phyloP scores from a whole-genome alignment of 768 basidiomycete genomes.

The Suillus clintonianus region DNA sequence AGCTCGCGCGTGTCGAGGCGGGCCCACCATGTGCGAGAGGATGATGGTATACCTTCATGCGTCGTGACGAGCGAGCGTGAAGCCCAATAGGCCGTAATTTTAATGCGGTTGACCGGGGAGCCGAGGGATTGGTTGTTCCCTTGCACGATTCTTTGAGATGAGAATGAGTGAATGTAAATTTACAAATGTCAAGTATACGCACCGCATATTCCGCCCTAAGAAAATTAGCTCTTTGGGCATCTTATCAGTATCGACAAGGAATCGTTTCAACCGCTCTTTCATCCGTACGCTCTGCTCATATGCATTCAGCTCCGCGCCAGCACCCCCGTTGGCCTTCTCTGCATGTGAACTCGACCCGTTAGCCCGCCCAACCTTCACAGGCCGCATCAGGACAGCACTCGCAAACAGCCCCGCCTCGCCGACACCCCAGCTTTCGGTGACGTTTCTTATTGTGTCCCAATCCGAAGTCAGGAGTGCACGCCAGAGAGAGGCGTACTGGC shows the following conservation, averaged over 20 bases:
- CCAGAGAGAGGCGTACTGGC: slow-evolving; percentile 82
- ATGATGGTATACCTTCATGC: slow-evolving; percentile 39
- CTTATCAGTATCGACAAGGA: slow-evolving; percentile 72
- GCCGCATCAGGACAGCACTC: slow-evolving; percentile 70
- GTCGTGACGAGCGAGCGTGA: slow-evolving; percentile 61
- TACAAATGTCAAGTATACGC: slow-evolving; percentile 6
- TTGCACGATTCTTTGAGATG: slow-evolving; percentile 22
- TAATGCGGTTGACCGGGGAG: slow-evolving; percentile 88
- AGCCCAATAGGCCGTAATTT: slow-evolving; percentile 85
- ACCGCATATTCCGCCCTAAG: slow-evolving; percentile 77
- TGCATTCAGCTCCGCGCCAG: slow-evolving; percentile 44
- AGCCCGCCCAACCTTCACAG: slow-evolving; percentile 43
- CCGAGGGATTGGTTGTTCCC: slow-evolving; percentile 83
- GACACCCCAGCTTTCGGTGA: slow-evolving; percentile 67
- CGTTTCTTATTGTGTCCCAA: slow-evolving; percentile 49
- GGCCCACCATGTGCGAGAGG: not conserved
- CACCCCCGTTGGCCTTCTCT: slow-evolving; percentile 5
- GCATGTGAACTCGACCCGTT: not conserved
- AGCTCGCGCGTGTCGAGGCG: slow-evolving; percentile 42
- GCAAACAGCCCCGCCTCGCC: slow-evolving; percentile 73
- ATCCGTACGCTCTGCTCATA: slow-evolving; percentile 70
- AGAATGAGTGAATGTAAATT: not conserved
- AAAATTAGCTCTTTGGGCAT: slow-evolving; percentile 81
- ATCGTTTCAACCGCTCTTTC: slow-evolving; percentile 66
- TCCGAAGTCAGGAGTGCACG: slow-evolving; percentile 59